Percentiles rank a stretch among this genome's conserved stretches.
phyloP scores from a whole-genome alignment of 495 filamentous ascomycete species.

The Daldinia childiae region DNA sequence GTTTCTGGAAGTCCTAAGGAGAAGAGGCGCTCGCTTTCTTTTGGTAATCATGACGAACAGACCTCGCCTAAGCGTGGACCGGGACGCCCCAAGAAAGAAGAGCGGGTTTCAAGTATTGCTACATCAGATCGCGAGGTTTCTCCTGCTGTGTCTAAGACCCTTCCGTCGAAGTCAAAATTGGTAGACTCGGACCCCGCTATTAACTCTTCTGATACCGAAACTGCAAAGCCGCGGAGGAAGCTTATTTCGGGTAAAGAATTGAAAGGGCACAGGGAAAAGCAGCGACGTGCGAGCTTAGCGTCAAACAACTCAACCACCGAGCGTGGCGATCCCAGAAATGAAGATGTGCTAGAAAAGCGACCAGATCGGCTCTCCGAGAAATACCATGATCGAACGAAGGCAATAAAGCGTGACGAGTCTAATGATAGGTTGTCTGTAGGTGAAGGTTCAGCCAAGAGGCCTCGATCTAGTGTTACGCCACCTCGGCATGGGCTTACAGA shows the following conservation, averaged over 20 bases:
- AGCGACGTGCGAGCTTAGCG: constrained; percentile 58
- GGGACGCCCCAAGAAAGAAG: constrained; percentile 60
- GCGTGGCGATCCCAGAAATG: constrained; percentile 51
- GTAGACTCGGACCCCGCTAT: constrained; percentile 59
- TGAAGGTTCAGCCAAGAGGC: constrained; percentile 68
- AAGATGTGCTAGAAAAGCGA: constrained; percentile 53
- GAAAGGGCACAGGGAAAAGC: constrained; percentile 64
- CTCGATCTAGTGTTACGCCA: constrained; percentile 73
- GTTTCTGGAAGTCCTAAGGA: constrained; percentile 54
- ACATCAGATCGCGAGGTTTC: constrained; percentile 64
- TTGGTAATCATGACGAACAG: constrained; percentile 53
- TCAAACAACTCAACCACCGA: constrained; percentile 59
- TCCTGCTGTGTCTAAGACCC: constrained; percentile 53
- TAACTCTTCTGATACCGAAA: constrained; percentile 62
- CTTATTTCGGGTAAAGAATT: constrained; percentile 68
- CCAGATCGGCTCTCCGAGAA: constrained; percentile 51
- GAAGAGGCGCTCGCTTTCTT: constrained; percentile 52
- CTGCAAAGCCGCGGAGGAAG: constrained; percentile 66
- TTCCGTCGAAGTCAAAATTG: constrained; percentile 54
- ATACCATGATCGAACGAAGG: constrained; percentile 60
- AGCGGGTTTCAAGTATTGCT: constrained; percentile 53
- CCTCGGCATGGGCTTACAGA: constrained; percentile 66
- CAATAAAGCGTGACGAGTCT: constrained; percentile 64
- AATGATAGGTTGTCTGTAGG: constrained; percentile 60
- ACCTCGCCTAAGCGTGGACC: constrained; percentile 59